A percentile compares a stretch with the other conserved stretches of the same genome.
phyloP scores from a whole-genome alignment of 768 basidiomycete species.

The Mycena kentingensis region DNA sequence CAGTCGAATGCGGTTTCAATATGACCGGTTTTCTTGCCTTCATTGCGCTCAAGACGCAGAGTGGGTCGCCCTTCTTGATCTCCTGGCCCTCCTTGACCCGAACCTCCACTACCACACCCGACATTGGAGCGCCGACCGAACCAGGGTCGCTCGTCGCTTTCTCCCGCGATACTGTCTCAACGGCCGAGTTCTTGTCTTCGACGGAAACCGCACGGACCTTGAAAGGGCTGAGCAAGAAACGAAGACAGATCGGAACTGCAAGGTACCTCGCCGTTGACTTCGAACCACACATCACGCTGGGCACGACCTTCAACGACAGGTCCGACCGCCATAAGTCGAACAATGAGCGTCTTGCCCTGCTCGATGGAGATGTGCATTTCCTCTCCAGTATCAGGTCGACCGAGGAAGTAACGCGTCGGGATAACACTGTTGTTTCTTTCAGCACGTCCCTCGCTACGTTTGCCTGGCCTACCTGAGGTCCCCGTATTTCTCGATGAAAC shows the following conservation, averaged over 20 bases:
- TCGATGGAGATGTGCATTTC: slow-evolving; percentile 97
- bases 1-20: slow-evolving; percentile 16
- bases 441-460: slow-evolving; percentile 4
- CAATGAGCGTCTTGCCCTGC: slow-evolving; percentile 94
- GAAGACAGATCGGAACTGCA: slow-evolving; percentile 6
- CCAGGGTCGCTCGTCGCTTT: slow-evolving; percentile 93
- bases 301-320: slow-evolving; percentile 90
- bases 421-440: slow-evolving; percentile 62
- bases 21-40: slow-evolving; percentile 57
- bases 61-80: slow-evolving; percentile 97
- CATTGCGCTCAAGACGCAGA: slow-evolving; percentile 95
- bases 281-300: slow-evolving; percentile 97
- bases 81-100: slow-evolving; percentile 97
- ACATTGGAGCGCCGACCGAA: slow-evolving; percentile 97
- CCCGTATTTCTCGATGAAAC: slow-evolving; percentile 94
- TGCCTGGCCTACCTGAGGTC: slow-evolving; percentile 72
- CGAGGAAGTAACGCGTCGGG: slow-evolving; percentile 97
- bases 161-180: slow-evolving; percentile 93
- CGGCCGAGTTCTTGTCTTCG: slow-evolving; percentile 96
- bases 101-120: slow-evolving; percentile 97
- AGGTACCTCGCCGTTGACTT: slow-evolving; percentile 90
- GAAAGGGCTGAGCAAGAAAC: slow-evolving; percentile 18
- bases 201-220: slow-evolving; percentile 93
- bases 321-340: slow-evolving; percentile 93
- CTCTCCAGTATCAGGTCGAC: slow-evolving; percentile 87